Conservation (phyloP, 768 basidiomycete genomes). For the Psilocybe cubensis region DNA sequence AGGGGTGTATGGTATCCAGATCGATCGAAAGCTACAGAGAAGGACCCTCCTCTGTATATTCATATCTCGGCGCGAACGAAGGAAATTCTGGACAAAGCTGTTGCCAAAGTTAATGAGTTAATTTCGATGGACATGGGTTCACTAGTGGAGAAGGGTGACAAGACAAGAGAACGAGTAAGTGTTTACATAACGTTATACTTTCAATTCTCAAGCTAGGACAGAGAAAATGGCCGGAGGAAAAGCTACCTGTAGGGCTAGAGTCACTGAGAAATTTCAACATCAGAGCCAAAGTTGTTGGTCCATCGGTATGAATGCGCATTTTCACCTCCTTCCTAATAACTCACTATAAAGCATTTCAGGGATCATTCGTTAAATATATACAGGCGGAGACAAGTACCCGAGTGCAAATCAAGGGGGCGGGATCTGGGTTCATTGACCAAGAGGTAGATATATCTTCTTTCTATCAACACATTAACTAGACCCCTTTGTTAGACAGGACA, state of each 20-base stretch:
- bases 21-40: constrained; percentile 86
- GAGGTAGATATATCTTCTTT: constrained; percentile 13
- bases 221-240: constrained; percentile 99
- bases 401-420: constrained; percentile 95
- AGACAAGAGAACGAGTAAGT: constrained; percentile 65
- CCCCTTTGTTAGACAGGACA: constrained; percentile 55
- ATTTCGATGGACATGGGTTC: constrained; percentile 78
- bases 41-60: constrained; percentile 91
- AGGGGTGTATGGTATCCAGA: constrained; percentile 98
- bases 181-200: not conserved
- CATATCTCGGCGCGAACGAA: constrained; percentile 83
- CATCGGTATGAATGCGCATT: constrained; percentile 71
- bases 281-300: constrained; percentile 96
- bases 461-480: not conserved
- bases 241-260: constrained; percentile 87
- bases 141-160: constrained; percentile 77
- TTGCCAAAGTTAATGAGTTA: constrained; percentile 75
- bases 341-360: constrained; percentile 45
- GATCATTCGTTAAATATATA: constrained; percentile 97
- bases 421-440: constrained; percentile 91
- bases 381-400: constrained; percentile 95
- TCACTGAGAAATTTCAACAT: constrained; percentile 97
- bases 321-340: not conserved
- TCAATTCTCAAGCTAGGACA: constrained; percentile 28
- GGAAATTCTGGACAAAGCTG: constrained; percentile 67